Evolutionary conservation across 2,329 filamentous ascomycete species (phyloP), one percentile per base, ranked within the genome.

Genomic region (Colletotrichum spinosum): DNA sequence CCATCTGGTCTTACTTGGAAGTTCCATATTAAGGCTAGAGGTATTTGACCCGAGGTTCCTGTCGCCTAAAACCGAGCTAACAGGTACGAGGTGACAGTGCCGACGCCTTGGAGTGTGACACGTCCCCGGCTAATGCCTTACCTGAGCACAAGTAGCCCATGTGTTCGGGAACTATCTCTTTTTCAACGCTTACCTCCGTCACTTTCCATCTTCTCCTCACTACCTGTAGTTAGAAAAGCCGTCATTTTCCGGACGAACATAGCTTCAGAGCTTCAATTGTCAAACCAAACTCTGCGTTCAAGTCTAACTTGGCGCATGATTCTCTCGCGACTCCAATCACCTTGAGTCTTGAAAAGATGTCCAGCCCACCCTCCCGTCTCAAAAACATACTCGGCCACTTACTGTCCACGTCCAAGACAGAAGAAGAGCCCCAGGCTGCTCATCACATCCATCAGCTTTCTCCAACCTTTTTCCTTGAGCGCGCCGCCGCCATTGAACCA

Each of bases 401-500:
- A 42, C 71, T 77, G 35, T 75, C 77, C 37, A 76, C 77, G 53
- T 17, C 55, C n/a, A 44, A 53, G 53, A 44, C 25, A 25, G 4
- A 41, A 33, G 55, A 59, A 70, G 80, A 69, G 75, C 81, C 72
- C 75, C 78, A 70, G 61, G 79, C 82, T 67, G 82, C 81, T 69
- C 77, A 82, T 73, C 88, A 93, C 77, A 86, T 92, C 72, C 92
- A 95, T 78, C 88, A 90, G 13, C 87, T 98, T 37, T 94, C 93
- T 2, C 95, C 95, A 0, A 97, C 94, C 3, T 90, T 89, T 77
- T 97, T 97, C 76, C 83, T 97, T 25, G 91, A 92, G 69, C 90
- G 95, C 57, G 94, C 95, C 15, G 94, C 94, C 7, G 84, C 87
- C 50, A 96, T 98, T 72, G 95, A 97, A 78, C 95, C 95, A 6